These are phyloP conservation scores for Hyaloperonospora brassicae DNA, from an alignment of 352 stramenopile genomes.

Conservation along the genomic window DNA sequence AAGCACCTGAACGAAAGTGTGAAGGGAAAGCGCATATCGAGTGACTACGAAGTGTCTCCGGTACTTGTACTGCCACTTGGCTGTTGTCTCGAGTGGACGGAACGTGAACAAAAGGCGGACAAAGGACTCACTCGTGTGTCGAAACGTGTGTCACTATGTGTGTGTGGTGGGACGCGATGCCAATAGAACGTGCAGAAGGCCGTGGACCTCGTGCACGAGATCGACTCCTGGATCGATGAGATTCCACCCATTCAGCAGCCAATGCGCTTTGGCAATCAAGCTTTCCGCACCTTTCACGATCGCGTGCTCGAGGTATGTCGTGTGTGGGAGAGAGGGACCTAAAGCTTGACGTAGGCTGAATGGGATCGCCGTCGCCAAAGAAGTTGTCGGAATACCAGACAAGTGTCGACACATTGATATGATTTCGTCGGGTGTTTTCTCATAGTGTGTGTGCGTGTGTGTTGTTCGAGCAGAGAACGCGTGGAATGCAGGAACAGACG, in stretches of 20 bases:
- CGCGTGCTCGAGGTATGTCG: conserved; percentile 54
- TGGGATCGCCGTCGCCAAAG: too few relatives aligned
- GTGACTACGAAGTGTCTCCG: conserved; percentile 53
- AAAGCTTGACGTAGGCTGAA: too few relatives aligned
- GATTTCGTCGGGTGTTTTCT: too few relatives aligned
- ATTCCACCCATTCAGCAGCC: conserved; percentile 89
- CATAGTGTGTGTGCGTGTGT: too few relatives aligned
- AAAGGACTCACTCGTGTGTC: too few relatives aligned
- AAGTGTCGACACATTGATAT: too few relatives aligned
- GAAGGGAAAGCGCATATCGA: conserved; percentile 48
- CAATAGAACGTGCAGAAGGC: conserved; percentile 65
- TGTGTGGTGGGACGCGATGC: neutral
- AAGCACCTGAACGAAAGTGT: conserved; percentile 80
- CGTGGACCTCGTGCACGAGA: conserved; percentile 46
- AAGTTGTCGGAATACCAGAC: too few relatives aligned
- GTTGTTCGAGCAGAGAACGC: too few relatives aligned
- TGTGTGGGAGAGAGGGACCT: too few relatives aligned
- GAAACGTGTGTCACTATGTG: neutral
- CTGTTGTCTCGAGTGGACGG: too few relatives aligned
- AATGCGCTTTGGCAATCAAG: conserved; percentile 93
- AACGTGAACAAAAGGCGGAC: too few relatives aligned
- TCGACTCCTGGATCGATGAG: conserved; percentile 87
- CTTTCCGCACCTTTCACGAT: conserved; percentile 88
- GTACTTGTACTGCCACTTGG: conserved; percentile 20
- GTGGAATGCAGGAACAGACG: conserved; percentile 47